Evolutionary conservation across 805 yeast species (phyloP).

Genomic region (Sugiyamaella chiloensis): DNA sequence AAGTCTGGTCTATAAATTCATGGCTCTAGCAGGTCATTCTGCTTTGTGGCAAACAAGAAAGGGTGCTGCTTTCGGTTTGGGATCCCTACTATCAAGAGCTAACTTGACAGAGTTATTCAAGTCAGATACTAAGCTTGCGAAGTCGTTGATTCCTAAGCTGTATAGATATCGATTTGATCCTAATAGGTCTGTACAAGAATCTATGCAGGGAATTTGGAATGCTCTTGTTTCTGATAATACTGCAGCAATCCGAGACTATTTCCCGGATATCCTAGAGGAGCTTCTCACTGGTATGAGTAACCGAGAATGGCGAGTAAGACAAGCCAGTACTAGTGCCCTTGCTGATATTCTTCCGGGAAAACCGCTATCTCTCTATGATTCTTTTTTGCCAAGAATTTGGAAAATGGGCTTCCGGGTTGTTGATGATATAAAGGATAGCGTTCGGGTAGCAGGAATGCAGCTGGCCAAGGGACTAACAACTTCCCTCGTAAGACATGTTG

Average conservation of each 20-base stretch:
- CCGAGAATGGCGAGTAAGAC: conserved; percentile 90
- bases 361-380: conserved; percentile 47
- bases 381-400: conserved; percentile 61
- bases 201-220: conserved; percentile 90
- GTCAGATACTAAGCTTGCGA: conserved; percentile 52
- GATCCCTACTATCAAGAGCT: conserved; percentile 76
- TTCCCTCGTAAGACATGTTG: conserved; percentile 56
- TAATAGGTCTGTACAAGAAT: conserved; percentile 61
- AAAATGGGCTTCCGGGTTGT: conserved; percentile 79
- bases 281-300: conserved; percentile 66
- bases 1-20: conserved; percentile 85
- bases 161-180: conserved; percentile 88
- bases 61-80: conserved; percentile 92
- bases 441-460: conserved; percentile 71
- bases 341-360: conserved; percentile 65
- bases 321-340: conserved; percentile 75
- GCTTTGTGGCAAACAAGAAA: conserved; percentile 89
- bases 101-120: conserved; percentile 61
- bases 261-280: conserved; percentile 60
- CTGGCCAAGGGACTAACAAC: conserved; percentile 66
- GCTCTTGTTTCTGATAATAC: conserved; percentile 59
- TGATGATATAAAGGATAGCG: conserved; percentile 95
- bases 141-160: conserved; percentile 71
- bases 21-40: conserved; percentile 86
- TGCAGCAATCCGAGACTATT: conserved; percentile 52